Evolutionary conservation across 1,284 basidiomycete species (phyloP).

Genomic region (Melampsora larici-populina): DNA sequence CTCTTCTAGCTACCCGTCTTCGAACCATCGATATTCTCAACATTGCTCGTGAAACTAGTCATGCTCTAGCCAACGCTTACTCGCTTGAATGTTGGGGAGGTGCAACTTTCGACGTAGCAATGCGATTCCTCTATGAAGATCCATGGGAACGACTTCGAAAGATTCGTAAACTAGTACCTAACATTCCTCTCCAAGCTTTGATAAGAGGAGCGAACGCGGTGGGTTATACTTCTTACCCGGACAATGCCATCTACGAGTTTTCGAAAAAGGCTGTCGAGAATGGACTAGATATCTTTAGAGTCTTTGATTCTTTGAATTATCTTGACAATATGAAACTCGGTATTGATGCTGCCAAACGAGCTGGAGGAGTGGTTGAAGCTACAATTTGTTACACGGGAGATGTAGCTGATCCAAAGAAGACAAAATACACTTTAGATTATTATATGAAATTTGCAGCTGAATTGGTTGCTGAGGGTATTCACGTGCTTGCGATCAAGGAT

Average conservation of each 20-base stretch:
- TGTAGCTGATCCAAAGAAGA: constrained; percentile 89
- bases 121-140: constrained; percentile 99
- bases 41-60: too few relatives aligned
- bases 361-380: too few relatives aligned
- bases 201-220: too few relatives aligned
- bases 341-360: too few relatives aligned
- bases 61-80: too few relatives aligned
- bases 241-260: constrained; percentile 96
- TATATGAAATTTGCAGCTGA: constrained; percentile 94
- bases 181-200: constrained; percentile 97
- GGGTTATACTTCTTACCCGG: constrained; percentile 98
- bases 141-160: constrained; percentile 97
- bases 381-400: constrained; percentile 99
- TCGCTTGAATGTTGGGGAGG: constrained; percentile 99
- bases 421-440: constrained; percentile 96
- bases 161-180: constrained; percentile 91
- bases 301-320: constrained; percentile 98
- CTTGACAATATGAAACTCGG: constrained; percentile 96
- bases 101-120: constrained; percentile 98
- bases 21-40: too few relatives aligned
- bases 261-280: constrained; percentile 84
- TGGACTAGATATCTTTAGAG: constrained; percentile 98
- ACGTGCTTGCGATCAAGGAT: constrained; percentile 97
- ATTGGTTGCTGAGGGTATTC: constrained; percentile 91
- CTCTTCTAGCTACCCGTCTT: too few relatives aligned